Evolutionary conservation across 2,329 filamentous ascomycete species (phyloP).

Genomic region (Ilyonectria robusta): DNA sequence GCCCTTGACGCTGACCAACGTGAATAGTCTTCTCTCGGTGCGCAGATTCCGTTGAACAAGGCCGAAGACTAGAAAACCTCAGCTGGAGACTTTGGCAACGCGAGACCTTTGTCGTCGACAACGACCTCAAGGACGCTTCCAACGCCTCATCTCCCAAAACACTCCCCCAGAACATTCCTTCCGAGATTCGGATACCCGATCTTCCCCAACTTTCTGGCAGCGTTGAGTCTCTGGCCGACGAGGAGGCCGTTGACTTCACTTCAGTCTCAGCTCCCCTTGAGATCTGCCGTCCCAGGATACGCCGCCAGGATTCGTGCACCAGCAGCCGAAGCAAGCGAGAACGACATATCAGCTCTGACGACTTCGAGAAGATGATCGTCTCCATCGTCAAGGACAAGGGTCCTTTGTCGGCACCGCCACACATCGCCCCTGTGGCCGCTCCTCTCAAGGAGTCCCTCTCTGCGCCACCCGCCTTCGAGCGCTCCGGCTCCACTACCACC

Average conservation of each 20-base stretch:
- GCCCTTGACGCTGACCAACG: slow-evolving; percentile 50
- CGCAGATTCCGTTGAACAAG: slow-evolving; percentile 93
- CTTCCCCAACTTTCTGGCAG: slow-evolving; percentile 83
- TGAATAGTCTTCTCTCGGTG: slow-evolving; percentile 89
- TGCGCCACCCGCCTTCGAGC: slow-evolving; percentile 53
- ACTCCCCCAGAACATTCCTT: slow-evolving; percentile 65
- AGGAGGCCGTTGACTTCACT: slow-evolving; percentile 73
- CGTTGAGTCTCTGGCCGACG: slow-evolving; percentile 81
- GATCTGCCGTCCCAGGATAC: slow-evolving; percentile 76
- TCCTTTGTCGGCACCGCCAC: slow-evolving; percentile 62
- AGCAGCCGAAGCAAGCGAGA: slow-evolving; percentile 82
- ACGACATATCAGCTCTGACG: slow-evolving; percentile 92
- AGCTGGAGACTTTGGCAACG: slow-evolving; percentile 97
- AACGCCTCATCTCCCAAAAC: slow-evolving; percentile 56
- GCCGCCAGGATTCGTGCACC: slow-evolving; percentile 79
- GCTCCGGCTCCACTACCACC: slow-evolving; percentile 61
- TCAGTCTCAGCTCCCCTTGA: slow-evolving; percentile 69
- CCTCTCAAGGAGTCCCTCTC: slow-evolving; percentile 60
- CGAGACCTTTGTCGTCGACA: slow-evolving; percentile 80
- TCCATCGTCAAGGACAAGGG: slow-evolving; percentile 91
- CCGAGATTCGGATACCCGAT: slow-evolving; percentile 61
- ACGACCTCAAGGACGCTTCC: slow-evolving; percentile 67
- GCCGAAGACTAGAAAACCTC: slow-evolving; percentile 91
- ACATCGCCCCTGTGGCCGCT: slow-evolving; percentile 50
- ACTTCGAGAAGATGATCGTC: slow-evolving; percentile 93